Percentiles rank a stretch among this genome's conserved stretches.
Conservation (phyloP, 2,329 filamentous ascomycete species). For the Ceratocystis eucalypticola region DNA sequence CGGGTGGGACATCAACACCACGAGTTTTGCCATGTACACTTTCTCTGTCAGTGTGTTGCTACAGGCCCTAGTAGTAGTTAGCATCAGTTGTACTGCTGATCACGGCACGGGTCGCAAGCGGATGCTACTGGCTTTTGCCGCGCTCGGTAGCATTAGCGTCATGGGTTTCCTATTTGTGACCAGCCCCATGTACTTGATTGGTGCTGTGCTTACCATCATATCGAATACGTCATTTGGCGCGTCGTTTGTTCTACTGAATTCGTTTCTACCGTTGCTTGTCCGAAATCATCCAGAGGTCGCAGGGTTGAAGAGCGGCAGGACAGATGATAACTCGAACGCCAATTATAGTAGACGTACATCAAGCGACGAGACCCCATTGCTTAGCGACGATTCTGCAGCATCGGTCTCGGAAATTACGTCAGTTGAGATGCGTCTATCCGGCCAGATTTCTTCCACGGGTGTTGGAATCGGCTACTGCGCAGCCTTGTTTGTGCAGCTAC, state of each 20-base stretch:
- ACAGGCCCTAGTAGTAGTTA: conserved; percentile 83
- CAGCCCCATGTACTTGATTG: conserved; percentile 64
- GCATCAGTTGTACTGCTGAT: conserved; percentile 90
- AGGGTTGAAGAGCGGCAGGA: conserved; percentile 3
- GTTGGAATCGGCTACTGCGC: conserved; percentile 90
- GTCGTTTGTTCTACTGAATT: conserved; percentile 90
- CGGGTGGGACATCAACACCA: conserved; percentile 81
- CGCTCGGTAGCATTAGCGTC: conserved; percentile 64
- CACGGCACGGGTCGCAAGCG: conserved; percentile 87
- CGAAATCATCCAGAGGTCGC: conserved; percentile 55
- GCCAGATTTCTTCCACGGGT: conserved; percentile 79
- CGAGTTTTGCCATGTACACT: conserved; percentile 96
- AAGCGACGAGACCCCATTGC: not conserved
- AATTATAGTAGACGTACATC: conserved; percentile 23
- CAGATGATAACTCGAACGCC: conserved; percentile 21
- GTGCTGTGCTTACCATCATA: conserved; percentile 70
- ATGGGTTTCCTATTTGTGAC: conserved; percentile 78
- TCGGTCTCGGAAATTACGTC: conserved; percentile 13
- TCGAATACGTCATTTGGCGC: conserved; percentile 91
- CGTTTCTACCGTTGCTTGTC: conserved; percentile 82
- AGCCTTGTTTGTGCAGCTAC: conserved; percentile 68
- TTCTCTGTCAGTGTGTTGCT: conserved; percentile 85
- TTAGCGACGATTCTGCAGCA: not conserved
- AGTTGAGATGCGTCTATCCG: conserved; percentile 65
- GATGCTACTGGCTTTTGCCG: conserved; percentile 72